Evolutionary conservation across 345 rosid genomes (phyloP).

Genomic region (Eucalyptus regnans): DNA sequence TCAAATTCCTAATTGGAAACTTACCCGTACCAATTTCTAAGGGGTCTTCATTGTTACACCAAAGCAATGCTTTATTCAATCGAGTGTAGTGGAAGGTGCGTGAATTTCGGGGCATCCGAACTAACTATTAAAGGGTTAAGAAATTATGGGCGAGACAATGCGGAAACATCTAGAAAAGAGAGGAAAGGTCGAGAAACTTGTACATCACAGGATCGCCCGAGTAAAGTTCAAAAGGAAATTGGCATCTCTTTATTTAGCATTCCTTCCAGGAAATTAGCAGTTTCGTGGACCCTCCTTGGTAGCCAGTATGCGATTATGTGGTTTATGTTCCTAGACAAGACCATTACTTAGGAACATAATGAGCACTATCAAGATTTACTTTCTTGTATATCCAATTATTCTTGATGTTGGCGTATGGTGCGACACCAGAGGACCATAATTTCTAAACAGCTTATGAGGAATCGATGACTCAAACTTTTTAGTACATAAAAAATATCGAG

Average conservation of each 20-base stretch:
- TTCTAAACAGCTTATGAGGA: background rate
- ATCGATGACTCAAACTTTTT: fast-evolving
- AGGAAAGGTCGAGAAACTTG: background rate
- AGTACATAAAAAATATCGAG: too few relatives aligned
- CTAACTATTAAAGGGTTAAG: background rate
- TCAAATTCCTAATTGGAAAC: background rate
- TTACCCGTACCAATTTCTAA: background rate
- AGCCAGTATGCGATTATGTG: background rate
- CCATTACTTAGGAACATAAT: background rate
- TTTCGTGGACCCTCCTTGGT: background rate
- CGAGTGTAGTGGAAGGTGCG: background rate
- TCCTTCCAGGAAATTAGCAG: background rate
- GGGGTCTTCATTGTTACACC: background rate
- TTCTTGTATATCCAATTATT: background rate
- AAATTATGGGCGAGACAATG: background rate
- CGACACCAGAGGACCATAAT: too few relatives aligned
- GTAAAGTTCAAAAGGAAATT: background rate
- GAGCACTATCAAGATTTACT: background rate
- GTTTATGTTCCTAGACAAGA: background rate
- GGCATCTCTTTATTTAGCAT: background rate
- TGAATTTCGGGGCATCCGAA: background rate
- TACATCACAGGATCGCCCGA: background rate
- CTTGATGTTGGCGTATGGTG: background rate
- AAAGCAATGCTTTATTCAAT: background rate
- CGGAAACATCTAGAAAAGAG: background rate